phyloP scores from a whole-genome alignment of 495 filamentous ascomycete species.

The Lasiosphaeria hispida region DNA sequence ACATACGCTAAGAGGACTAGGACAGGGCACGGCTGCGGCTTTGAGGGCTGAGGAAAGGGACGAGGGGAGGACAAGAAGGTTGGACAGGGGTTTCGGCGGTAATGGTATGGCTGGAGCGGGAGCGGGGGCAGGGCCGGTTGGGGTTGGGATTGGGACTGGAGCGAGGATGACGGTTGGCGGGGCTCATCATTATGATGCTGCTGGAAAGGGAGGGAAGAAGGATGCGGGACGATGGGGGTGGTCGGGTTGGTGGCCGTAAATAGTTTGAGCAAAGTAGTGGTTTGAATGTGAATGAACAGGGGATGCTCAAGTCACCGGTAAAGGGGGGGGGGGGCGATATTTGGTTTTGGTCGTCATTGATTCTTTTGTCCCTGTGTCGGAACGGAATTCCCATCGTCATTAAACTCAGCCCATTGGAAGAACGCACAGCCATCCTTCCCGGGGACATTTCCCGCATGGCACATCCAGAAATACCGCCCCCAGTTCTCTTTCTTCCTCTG shows the following conservation, averaged over 20 bases:
- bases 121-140: neutral
- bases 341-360: no score
- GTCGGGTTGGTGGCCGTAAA: constrained; percentile 22
- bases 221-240: constrained; percentile 21
- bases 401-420: constrained; percentile 88
- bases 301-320: no score
- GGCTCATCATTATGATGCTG: neutral
- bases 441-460: constrained; percentile 71
- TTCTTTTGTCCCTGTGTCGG: no score
- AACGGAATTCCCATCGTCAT: constrained; percentile 77
- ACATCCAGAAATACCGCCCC: constrained; percentile 94
- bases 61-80: neutral
- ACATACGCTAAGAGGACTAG: neutral
- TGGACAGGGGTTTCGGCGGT: neutral
- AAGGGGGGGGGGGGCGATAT: no score
- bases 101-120: neutral
- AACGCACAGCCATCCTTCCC: constrained; percentile 75
- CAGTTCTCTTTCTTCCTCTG: constrained; percentile 70
- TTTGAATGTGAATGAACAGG: no score
- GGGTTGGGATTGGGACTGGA: neutral
- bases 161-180: neutral
- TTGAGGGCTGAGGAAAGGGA: neutral
- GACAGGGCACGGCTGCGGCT: neutral
- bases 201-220: constrained; percentile 10
- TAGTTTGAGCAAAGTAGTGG: no score